Evolutionary conservation across 805 yeast species (phyloP), one percentile per base, ranked within the genome.

Genomic region (Metschnikowia cerradonensis): DNA sequence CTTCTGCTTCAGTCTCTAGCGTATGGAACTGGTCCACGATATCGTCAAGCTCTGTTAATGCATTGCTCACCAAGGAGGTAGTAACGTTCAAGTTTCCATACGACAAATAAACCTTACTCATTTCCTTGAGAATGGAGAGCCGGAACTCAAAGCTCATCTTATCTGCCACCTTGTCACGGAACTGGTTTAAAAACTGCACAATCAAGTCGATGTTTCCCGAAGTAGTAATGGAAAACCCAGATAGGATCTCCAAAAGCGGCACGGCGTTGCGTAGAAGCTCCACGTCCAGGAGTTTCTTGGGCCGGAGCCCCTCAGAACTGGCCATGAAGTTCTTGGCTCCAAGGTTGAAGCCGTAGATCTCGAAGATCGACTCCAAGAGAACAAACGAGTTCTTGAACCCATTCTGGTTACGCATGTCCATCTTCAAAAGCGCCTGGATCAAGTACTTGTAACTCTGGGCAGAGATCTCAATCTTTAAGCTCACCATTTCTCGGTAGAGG

Each of bases 401-500:
- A 38, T 52, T 48, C 60, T 60, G 6, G 63, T 62, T 45, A 55
- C 60, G 55, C 47, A 63, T 22, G 63, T 54, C 63, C 54, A 59
- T 44, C 47, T 53, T 42, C 60, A 68, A 37, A 34, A 71, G 60
- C 5, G 76, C 67, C 47, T 57, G 53, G 60, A 71, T 61, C 50
- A 72, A 56, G 52, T 56, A 62, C 22, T 60, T 59, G 51, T 72
- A 72, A 0, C 73, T 65, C 35, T 59, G 57, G 0, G 71, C 54
- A 3, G 71, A 51, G 6, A 67, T 56, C 4, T 50, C 47, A 6
- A 70, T 52, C 14, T 64, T 61, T 6, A 47, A 49, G 3, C 57
- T 55, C 3, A 64, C 70, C 76, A 73, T 71, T 22, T 63, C 62
- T 41, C 67, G 63, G 52, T 71, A 72, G 5, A 69, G 34, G 13